Evolutionary conservation across 108 stramenopile genomes (phyloP).

Genomic region (Nannochloropsis salina): DNA sequence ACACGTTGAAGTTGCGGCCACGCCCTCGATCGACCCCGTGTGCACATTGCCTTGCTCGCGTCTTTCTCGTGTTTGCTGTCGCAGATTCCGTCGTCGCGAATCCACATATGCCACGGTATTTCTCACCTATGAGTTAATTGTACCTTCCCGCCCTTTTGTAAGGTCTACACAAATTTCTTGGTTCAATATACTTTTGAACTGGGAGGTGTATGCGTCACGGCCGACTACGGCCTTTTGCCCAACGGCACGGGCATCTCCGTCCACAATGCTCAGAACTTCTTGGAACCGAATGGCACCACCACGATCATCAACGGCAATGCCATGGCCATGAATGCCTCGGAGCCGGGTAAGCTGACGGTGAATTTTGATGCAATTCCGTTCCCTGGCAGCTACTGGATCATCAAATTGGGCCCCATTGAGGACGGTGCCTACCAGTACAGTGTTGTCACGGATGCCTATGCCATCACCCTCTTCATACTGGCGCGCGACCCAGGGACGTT

Average conservation of each 20-base stretch:
- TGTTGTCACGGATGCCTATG: neutral
- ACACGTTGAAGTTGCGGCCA: too few relatives aligned
- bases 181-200: neutral
- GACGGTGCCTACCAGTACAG: constrained; percentile 5
- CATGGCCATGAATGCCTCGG: neutral
- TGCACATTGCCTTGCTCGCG: too few relatives aligned
- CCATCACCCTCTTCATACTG: constrained; percentile 9
- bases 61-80: too few relatives aligned
- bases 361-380: neutral
- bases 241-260: constrained; percentile 11
- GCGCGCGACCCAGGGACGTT: neutral
- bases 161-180: neutral
- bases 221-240: constrained; percentile 10
- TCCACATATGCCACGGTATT: too few relatives aligned
- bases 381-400: constrained; percentile 5
- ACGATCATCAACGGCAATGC: constrained; percentile 6
- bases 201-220: neutral
- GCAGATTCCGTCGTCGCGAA: too few relatives aligned
- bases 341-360: neutral
- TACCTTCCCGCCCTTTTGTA: neutral
- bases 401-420: neutral
- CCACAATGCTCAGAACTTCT: constrained; percentile 14
- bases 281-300: constrained; percentile 4
- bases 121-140: neutral
- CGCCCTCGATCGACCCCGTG: too few relatives aligned